Evolutionary conservation across 129 eudicot genomes (phyloP).

Genomic region (carrot (Daucus carota)): DH1_v3.0 NC_030385.2:11681001-11681500

Average conservation of each 20-base stretch:
- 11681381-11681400: conserved; percentile 84
- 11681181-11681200: background rate
- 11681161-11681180: too few relatives aligned
- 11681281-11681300: conserved; percentile 5
- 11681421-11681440: conserved; percentile 67
- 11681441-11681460: conserved; percentile 46
- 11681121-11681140: background rate
- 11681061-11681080: background rate
- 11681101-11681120: background rate
- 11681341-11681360: conserved; percentile 22
- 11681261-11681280: too few relatives aligned
- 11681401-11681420: conserved; percentile 78
- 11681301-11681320: conserved; percentile 45
- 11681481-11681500: background rate
- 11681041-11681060: background rate
- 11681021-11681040: background rate
- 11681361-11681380: conserved; percentile 74
- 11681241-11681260: too few relatives aligned
- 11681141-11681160: background rate
- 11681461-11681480: conserved; percentile 79
- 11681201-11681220: background rate
- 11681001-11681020: background rate
- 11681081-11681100: background rate
- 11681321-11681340: conserved; percentile 14
- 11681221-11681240: background rate